Conservation (phyloP, 2,329 filamentous ascomycete species). For the Trichophyton mentagrophytes region DNA sequence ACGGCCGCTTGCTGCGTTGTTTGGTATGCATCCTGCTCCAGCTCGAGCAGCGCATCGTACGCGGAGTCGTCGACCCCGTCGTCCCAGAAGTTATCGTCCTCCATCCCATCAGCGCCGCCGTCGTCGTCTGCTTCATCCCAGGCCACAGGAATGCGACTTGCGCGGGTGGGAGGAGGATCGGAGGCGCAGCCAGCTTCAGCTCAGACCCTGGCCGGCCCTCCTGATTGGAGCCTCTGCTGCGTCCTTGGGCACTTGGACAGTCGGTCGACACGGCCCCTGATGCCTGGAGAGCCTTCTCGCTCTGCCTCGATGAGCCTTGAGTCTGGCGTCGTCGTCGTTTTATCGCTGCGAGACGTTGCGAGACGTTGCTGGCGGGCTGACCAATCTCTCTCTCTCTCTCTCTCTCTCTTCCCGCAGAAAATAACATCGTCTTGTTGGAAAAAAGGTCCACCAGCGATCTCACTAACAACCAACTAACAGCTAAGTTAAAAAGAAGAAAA, state of each 20-base stretch:
- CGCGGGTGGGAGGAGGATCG: not conserved
- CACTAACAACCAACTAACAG: too few relatives aligned
- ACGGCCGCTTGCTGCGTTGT: slow-evolving; percentile 27
- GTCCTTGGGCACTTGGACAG: not conserved
- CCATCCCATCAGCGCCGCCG: not conserved
- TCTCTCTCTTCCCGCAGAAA: not conserved
- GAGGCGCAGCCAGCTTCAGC: not conserved
- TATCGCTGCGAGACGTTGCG: too few relatives aligned
- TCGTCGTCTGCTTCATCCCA: not conserved
- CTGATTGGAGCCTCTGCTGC: not conserved
- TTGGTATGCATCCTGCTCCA: slow-evolving; percentile 35
- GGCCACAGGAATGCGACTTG: not conserved
- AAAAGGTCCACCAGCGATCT: not conserved
- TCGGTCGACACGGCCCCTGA: not conserved
- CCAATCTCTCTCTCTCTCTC: not conserved
- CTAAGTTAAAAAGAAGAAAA: too few relatives aligned
- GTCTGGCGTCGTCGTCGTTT: not conserved
- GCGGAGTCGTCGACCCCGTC: slow-evolving; percentile 35
- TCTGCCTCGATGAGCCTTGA: not conserved
- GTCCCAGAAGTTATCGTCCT: slow-evolving; percentile 37
- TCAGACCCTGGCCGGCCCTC: not conserved
- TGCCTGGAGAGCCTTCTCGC: not conserved
- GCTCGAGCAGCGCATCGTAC: slow-evolving; percentile 29
- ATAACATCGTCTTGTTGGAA: not conserved
- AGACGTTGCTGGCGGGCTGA: not conserved